These are phyloP conservation scores for Perkinsus chesapeaki DNA, from an alignment of 169 alveolate genomes.

Conservation along the genomic window DNA sequence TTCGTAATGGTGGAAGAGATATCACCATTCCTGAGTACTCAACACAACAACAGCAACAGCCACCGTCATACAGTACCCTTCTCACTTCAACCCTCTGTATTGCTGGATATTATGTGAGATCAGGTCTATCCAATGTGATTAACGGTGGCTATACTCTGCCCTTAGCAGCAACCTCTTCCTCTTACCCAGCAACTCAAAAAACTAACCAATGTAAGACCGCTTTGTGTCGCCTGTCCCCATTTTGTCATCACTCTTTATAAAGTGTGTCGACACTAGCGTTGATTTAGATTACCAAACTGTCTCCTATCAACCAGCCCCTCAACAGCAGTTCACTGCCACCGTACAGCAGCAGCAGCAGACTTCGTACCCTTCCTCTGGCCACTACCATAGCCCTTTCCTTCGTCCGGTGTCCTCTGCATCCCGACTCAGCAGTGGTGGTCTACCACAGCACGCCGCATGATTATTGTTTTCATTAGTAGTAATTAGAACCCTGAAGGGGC, in stretches of 20 bases:
- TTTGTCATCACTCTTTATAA: neutral
- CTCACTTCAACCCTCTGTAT: too few species aligned
- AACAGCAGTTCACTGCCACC: neutral
- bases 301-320: neutral
- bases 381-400: neutral
- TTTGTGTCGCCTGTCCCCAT: neutral
- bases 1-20: neutral
- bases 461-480: too few species aligned
- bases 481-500: too few species aligned
- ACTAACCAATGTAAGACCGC: neutral
- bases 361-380: neutral
- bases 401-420: neutral
- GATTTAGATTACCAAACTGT: neutral
- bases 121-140: neutral
- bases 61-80: neutral
- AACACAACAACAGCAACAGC: neutral
- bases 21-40: neutral
- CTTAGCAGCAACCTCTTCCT: neutral
- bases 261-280: neutral
- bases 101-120: too few species aligned
- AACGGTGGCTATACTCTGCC: neutral
- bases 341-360: neutral
- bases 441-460: neutral
- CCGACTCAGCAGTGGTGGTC: neutral
- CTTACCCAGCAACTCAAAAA: neutral